Evolutionary conservation across 2,329 filamentous ascomycete species (phyloP), one percentile per base, ranked within the genome.

Genomic region (Penicillium sp.): DNA sequence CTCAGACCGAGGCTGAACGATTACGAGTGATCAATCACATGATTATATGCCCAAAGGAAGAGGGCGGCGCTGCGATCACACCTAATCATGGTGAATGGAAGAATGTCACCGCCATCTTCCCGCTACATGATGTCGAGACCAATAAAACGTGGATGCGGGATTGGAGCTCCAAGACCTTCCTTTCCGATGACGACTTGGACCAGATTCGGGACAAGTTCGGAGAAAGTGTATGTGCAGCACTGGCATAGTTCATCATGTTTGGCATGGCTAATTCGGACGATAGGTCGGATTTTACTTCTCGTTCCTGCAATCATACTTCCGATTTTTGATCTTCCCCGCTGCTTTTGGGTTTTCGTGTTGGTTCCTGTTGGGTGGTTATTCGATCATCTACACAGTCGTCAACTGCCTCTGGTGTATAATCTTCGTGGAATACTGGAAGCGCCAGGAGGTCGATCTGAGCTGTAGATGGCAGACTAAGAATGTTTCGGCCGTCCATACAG

Each of bases 381-480:
- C 91, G 3, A 81, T 84, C 49, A 72, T 93, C 44, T 97, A 95
- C 61, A 87, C 88, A 4, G 70, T 93, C 2, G 79, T 87, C 43
- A 92, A 86, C 66, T 86, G 83, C 28, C 75, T 97, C 5, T 95
- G 90, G 89, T 86, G 87, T 50, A 84, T 95, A 2, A 74, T 93
- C 42, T 97, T 97, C 65, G 87, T 95, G 51, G 93, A 97, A 67
- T 95, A 89, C 69, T 97, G 92, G 92, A 95, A 95, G 74, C 87
- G 91, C 61, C 88, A 95, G 70, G 89, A 97, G 70, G 77, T 86
- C 8, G 92, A 97, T 64, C 77, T 97, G 13, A 86, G 88, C 12
- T 85, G 96, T 14, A 83, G 89, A 59, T 97, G 92, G 93, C 88
- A 89, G 33, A 91, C 95, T 1, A 84, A 88, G 45, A 88, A 88